Evolutionary conservation across 257 asterid species (phyloP), one percentile per base, ranked within the genome.

Genomic region (Lycium barbarum): DNA sequence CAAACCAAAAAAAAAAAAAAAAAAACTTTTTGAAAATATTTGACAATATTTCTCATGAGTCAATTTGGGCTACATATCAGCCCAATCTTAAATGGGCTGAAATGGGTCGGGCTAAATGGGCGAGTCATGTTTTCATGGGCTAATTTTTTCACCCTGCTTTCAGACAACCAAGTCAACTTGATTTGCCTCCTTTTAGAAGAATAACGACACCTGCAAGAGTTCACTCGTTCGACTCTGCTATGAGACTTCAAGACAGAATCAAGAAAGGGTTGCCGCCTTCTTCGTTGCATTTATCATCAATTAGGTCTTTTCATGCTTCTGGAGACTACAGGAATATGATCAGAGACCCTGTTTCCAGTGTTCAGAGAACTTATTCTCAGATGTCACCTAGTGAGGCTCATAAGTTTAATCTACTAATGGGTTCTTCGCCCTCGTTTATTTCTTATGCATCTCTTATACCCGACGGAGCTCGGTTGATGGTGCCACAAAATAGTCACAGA

Each of bases 151-250:
- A 26, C 33, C 33, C 33, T 26, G 33, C 33, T 26, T 26, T 26
- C 57, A 51, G 85, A 80, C 90, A 70, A 66, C 68, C 72, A 40
- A 84, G 82, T 81, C 88, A 76, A 65, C 84, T 45, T 33, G 93
- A 90, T 1, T 87, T 71, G 68, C 95, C 89, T 6, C 65, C 90
- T 61, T 6, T 88, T 11, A 91, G 91, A 79, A 89, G 90, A 87
- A 59, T 89, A 63, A 70, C 87, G 86, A 81, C 81, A 53, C 97
- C 98, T 1, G 57, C 93, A 36, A 91, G 99, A 90, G 95, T 94
- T 61, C 88, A 89, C 82, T 97, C 99, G 33, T 97, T 97, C 3
- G 99, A 95, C 85, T 97, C 99, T 84, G 97, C 95, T 78, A 90
- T 89, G 90, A 92, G 95, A 84, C 91, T 91, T 83, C 94, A 88